Conservation (phyloP, 441 rosid genomes). For the Francoa sonchifolia region DNA sequence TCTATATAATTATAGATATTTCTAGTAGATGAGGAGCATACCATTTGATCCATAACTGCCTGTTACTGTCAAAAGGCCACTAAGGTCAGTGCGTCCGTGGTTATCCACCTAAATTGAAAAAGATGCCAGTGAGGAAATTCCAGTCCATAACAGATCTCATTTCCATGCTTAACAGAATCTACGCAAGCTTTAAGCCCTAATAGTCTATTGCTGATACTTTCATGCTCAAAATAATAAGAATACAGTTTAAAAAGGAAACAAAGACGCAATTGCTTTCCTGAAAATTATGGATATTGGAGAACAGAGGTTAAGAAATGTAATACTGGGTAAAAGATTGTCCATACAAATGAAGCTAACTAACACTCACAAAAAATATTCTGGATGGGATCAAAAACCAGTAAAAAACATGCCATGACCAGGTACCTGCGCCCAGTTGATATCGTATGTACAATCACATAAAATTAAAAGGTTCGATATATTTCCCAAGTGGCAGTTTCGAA, state of each 20-base stretch:
- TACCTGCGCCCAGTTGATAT: no score
- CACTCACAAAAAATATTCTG: no score
- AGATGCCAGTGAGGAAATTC: conserved; percentile 5
- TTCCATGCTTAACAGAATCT: not conserved
- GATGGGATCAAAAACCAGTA: no score
- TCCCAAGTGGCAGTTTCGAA: no score
- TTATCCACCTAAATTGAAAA: conserved; percentile 34
- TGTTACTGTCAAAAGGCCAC: conserved; percentile 49
- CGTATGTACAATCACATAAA: no score
- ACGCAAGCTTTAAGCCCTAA: not conserved
- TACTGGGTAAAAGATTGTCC: not conserved
- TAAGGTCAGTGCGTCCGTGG: conserved; percentile 46
- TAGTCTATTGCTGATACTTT: not conserved
- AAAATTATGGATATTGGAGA: not conserved
- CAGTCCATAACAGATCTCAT: conserved; percentile 1
- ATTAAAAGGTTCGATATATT: no score
- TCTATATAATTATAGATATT: not conserved
- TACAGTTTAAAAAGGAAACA: no score
- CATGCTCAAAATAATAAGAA: not conserved
- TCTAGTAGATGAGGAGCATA: not conserved
- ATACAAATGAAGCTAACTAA: not conserved
- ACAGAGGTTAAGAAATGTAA: not conserved
- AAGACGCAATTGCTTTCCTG: not conserved
- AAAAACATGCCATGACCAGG: no score
- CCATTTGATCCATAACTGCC: conserved; percentile 30